Evolutionary conservation across 2,329 filamentous ascomycete species (phyloP).

Genomic region (Hawksworthiomyces lignivorus): DNA sequence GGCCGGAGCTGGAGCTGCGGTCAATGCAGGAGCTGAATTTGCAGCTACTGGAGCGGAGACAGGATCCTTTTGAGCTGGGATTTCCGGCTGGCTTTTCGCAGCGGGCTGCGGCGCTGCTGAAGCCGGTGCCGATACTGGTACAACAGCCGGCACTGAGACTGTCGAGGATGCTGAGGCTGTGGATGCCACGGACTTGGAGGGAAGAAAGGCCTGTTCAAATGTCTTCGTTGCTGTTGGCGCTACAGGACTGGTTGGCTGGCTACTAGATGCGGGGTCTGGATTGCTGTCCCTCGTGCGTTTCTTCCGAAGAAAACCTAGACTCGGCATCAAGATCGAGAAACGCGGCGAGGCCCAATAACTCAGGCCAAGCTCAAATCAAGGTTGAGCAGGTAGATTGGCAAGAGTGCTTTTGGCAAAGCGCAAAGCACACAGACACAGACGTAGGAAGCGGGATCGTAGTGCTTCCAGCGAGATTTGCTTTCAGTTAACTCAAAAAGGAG

Average conservation of each 20-base stretch:
- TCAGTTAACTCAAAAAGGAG: too few species aligned
- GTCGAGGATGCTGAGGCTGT: conserved; percentile 6
- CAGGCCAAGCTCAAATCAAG: conserved; percentile 1
- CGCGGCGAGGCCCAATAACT: too few species aligned
- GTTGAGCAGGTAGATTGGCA: too few species aligned
- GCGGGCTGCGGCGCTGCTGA: conserved; percentile 12
- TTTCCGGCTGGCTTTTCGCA: conserved; percentile 14
- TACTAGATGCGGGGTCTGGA: conserved; percentile 59
- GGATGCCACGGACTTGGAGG: conserved; percentile 17
- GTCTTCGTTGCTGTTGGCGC: conserved; percentile 49
- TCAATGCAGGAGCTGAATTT: too few species aligned
- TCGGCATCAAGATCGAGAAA: conserved; percentile 61
- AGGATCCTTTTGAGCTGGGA: too few species aligned
- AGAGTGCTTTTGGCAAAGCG: too few species aligned
- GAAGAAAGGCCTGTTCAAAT: conserved; percentile 37
- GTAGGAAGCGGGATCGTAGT: too few species aligned
- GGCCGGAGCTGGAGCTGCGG: conserved; percentile 13
- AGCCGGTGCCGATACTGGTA: too few species aligned
- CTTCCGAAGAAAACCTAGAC: conserved; percentile 94
- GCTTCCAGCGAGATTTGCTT: too few species aligned
- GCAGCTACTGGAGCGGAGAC: conserved; percentile 22
- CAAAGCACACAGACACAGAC: too few species aligned
- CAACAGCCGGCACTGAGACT: conserved; percentile 12
- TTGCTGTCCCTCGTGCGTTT: conserved; percentile 93
- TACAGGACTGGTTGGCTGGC: conserved; percentile 56